These are phyloP conservation scores for Penicillium nucicola DNA, from an alignment of 495 filamentous ascomycete species.

Conservation along the genomic window DNA sequence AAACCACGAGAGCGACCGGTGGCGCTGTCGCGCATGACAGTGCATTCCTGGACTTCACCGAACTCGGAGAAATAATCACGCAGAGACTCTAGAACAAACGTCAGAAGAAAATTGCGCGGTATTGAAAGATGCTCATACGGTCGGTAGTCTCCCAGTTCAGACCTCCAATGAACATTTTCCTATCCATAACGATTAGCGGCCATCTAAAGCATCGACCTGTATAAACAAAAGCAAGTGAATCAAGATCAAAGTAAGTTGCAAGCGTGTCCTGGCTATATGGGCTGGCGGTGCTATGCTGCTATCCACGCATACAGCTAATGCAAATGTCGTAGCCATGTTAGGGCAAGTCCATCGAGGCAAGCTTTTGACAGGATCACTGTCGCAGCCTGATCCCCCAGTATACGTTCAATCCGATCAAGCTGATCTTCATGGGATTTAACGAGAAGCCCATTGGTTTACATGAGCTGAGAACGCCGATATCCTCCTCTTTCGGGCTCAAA, in stretches of 20 bases:
- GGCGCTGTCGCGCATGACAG: slow-evolving; percentile 94
- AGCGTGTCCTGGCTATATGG: slow-evolving; percentile 14
- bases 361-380: too few species aligned
- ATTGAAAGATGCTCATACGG: slow-evolving; percentile 56
- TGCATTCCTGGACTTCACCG: slow-evolving; percentile 95
- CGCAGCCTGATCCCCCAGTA: too few species aligned
- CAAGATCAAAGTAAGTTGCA: background rate
- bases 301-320: slow-evolving; percentile 25
- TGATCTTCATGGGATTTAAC: slow-evolving; percentile 8
- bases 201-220: too few species aligned
- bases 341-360: too few species aligned
- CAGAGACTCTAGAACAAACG: slow-evolving; percentile 70
- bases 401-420: background rate
- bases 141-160: slow-evolving; percentile 99
- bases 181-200: slow-evolving; percentile 39
- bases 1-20: slow-evolving; percentile 93
- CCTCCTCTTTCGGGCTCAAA: slow-evolving; percentile 6
- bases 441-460: slow-evolving; percentile 35
- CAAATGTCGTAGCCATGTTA: slow-evolving; percentile 1
- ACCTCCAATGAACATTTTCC: slow-evolving; percentile 99
- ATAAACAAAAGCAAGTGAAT: too few species aligned
- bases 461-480: slow-evolving; percentile 21
- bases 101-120: background rate
- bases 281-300: slow-evolving; percentile 22
- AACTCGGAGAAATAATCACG: slow-evolving; percentile 98